Evolutionary conservation across 1,284 basidiomycete species (phyloP).

Genomic region (Mycosarcoma maydis): DNA sequence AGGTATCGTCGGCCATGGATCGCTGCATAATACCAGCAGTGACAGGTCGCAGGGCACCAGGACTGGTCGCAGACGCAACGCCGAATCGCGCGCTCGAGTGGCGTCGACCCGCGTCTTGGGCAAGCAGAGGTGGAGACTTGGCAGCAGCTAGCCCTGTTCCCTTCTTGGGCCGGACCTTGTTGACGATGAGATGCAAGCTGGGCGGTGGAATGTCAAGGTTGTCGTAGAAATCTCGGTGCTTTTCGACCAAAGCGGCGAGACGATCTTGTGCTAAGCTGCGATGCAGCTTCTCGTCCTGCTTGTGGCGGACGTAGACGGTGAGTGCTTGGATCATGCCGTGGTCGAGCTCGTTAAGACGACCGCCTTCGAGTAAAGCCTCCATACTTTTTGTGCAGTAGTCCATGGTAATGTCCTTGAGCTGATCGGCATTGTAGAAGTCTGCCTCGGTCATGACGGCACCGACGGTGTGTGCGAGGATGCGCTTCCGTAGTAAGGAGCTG

Average conservation of each 20-base stretch:
- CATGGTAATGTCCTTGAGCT: slow-evolving; percentile 79
- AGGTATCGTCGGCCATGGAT: slow-evolving; percentile 20
- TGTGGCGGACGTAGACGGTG: slow-evolving; percentile 72
- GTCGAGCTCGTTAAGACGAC: slow-evolving; percentile 79
- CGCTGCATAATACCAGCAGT: slow-evolving; percentile 15
- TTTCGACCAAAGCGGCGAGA: slow-evolving; percentile 74
- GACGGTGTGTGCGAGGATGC: slow-evolving; percentile 80
- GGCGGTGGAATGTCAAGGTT: slow-evolving; percentile 80
- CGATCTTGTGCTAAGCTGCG: slow-evolving; percentile 74
- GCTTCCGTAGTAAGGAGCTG: slow-evolving; percentile 71
- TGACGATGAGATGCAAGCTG: slow-evolving; percentile 64
- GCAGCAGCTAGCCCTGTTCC: slow-evolving; percentile 37
- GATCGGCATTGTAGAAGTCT: slow-evolving; percentile 78
- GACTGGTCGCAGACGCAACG: slow-evolving; percentile 52
- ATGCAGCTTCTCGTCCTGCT: slow-evolving; percentile 77
- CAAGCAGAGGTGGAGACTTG: slow-evolving; percentile 44
- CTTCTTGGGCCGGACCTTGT: slow-evolving; percentile 55
- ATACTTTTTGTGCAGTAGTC: slow-evolving; percentile 84
- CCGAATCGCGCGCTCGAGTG: slow-evolving; percentile 60
- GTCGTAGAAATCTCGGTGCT: slow-evolving; percentile 80
- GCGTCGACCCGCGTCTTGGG: slow-evolving; percentile 64
- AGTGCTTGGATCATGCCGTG: slow-evolving; percentile 77
- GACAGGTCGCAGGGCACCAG: slow-evolving; percentile 37
- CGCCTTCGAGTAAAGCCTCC: slow-evolving; percentile 85
- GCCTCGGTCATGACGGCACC: slow-evolving; percentile 85